Evolutionary conservation across 2,329 filamentous ascomycete genomes (phyloP).

Genomic region (Ilyonectria mors-panacis): DNA sequence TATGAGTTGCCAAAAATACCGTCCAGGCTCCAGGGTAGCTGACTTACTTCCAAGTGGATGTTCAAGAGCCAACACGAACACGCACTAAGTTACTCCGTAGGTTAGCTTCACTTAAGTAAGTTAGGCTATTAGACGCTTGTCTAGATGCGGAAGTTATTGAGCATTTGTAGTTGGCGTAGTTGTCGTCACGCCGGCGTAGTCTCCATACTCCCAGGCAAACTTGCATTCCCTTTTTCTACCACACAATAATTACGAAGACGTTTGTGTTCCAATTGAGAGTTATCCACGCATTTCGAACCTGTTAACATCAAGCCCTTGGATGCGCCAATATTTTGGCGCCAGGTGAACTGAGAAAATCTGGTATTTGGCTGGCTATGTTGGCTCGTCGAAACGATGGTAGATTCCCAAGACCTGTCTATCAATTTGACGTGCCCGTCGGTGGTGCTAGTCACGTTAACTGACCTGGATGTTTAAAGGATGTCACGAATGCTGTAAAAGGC

Average conservation of each 20-base stretch:
- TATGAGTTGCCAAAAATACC: no score
- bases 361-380: conserved; percentile 36
- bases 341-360: no score
- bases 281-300: background rate
- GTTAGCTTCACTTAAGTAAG: no score
- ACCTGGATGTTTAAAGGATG: conserved; percentile 56
- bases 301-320: background rate
- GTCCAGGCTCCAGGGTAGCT: no score
- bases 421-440: background rate
- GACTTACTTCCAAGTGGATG: no score
- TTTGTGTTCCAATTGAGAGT: no score
- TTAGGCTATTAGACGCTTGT: background rate
- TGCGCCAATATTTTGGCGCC: background rate
- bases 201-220: conserved; percentile 12
- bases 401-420: no score
- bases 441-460: conserved; percentile 44
- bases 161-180: conserved; percentile 6
- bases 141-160: background rate
- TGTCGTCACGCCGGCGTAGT: conserved; percentile 23
- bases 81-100: no score
- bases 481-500: conserved; percentile 56
- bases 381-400: conserved; percentile 48
- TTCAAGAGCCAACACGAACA: no score
- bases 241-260: no score
- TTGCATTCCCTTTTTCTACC: background rate